Conservation (phyloP, 2,329 filamentous ascomycete species). For the Colletotrichum agaves region DNA sequence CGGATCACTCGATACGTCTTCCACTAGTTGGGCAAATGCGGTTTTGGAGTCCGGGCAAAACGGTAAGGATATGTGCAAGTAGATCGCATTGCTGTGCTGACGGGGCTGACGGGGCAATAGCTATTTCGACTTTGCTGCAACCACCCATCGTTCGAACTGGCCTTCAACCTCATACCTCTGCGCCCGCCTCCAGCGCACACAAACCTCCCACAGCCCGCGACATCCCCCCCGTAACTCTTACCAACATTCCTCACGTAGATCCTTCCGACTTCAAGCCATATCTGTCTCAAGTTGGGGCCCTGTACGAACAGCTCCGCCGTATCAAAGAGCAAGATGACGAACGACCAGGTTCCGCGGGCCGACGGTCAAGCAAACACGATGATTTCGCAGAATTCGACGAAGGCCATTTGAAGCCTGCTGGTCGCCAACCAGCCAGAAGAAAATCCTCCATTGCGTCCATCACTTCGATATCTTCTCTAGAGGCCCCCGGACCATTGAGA, state of each 20-base stretch:
- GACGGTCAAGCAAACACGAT: constrained; percentile 54
- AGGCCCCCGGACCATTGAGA: constrained; percentile 54
- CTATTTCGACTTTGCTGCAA: constrained; percentile 93
- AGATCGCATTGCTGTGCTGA: constrained; percentile 17
- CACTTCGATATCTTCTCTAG: constrained; percentile 61
- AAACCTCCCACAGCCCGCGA: constrained; percentile 87
- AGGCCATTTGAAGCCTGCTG: constrained; percentile 58
- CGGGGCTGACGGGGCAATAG: constrained; percentile 51
- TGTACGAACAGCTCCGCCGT: constrained; percentile 90
- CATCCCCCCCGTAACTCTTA: constrained; percentile 91
- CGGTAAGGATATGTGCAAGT: constrained; percentile 59
- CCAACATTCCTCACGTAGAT: constrained; percentile 87
- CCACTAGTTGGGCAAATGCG: constrained; percentile 64
- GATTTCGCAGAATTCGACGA: constrained; percentile 56
- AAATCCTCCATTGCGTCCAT: constrained; percentile 58
- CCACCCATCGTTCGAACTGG: constrained; percentile 91
- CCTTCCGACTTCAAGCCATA: constrained; percentile 85
- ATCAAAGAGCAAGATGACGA: constrained; percentile 83
- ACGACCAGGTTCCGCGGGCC: constrained; percentile 38
- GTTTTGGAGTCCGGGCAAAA: constrained; percentile 83
- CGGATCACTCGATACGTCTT: constrained; percentile 80
- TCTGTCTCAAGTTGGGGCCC: constrained; percentile 81
- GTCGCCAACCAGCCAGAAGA: constrained; percentile 50
- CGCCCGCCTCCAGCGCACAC: constrained; percentile 76
- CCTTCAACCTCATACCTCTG: constrained; percentile 80